These are phyloP conservation scores for Ascochyta pisi DNA, from an alignment of 2,329 filamentous ascomycete species.

Conservation along the genomic window DNA sequence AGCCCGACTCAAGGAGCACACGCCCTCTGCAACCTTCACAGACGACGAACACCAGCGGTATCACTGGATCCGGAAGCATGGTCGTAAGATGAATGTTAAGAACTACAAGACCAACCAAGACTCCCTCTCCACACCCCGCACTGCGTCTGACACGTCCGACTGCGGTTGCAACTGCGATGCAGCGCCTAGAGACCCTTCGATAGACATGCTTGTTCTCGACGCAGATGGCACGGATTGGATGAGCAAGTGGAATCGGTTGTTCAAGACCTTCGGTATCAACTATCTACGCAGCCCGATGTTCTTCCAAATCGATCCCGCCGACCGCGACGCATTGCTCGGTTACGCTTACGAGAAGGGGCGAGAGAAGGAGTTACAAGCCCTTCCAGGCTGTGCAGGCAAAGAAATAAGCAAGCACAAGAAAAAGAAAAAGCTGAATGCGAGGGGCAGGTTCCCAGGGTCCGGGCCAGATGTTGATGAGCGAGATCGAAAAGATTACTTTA, in stretches of 20 bases:
- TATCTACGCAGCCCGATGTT: conserved; percentile 82
- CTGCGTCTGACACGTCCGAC: conserved; percentile 29
- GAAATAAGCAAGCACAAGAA: conserved; percentile 78
- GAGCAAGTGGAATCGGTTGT: conserved; percentile 72
- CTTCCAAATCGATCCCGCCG: conserved; percentile 79
- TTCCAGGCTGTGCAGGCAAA: conserved; percentile 77
- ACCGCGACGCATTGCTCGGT: conserved; percentile 75
- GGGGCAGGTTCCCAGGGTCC: conserved; percentile 49
- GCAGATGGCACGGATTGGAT: conserved; percentile 70
- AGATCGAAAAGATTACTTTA: conserved; percentile 57
- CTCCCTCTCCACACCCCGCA: conserved; percentile 33
- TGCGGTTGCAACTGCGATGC: conserved; percentile 22
- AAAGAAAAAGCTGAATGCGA: conserved; percentile 65
- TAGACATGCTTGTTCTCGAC: conserved; percentile 67
- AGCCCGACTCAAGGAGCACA: conserved; percentile 72
- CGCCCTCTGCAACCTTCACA: conserved; percentile 80
- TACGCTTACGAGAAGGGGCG: conserved; percentile 68
- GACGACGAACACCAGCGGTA: conserved; percentile 84
- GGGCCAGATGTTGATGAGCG: conserved; percentile 53
- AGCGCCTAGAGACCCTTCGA: conserved; percentile 6
- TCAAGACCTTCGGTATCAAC: conserved; percentile 71
- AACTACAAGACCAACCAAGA: conserved; percentile 54
- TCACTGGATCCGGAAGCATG: conserved; percentile 75
- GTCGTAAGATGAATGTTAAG: conserved; percentile 64
- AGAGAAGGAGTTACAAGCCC: conserved; percentile 71